phyloP scores from a whole-genome alignment of 768 basidiomycete species.

The Psilocybe tampanensis region DNA sequence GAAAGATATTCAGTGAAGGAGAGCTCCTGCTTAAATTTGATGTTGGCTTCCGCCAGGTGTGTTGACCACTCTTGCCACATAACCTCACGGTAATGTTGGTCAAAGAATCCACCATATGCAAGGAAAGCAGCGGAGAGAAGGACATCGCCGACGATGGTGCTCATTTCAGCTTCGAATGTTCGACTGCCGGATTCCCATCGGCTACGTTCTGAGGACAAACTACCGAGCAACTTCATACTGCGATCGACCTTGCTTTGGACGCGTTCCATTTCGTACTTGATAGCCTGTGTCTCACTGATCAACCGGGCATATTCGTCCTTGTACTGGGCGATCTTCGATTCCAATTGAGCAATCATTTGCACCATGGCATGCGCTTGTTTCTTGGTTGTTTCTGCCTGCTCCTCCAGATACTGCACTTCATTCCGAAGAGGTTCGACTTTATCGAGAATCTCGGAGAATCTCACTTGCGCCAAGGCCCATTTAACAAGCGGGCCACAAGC shows the following conservation, averaged over 20 bases:
- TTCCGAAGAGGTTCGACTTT: slow-evolving; percentile 95
- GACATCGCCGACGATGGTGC: slow-evolving; percentile 97
- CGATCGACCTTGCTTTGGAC: slow-evolving; percentile 97
- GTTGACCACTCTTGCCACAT: slow-evolving; percentile 97
- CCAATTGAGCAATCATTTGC: slow-evolving; percentile 89
- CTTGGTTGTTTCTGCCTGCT: slow-evolving; percentile 93
- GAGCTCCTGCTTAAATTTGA: slow-evolving; percentile 91
- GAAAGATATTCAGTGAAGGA: slow-evolving; percentile 95
- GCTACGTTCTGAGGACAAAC: slow-evolving; percentile 90
- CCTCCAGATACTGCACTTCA: slow-evolving; percentile 92
- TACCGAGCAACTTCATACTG: slow-evolving; percentile 92
- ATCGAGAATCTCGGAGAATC: slow-evolving; percentile 96
- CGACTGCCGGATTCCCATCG: slow-evolving; percentile 96
- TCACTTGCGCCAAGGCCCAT: slow-evolving; percentile 97
- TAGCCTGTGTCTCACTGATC: slow-evolving; percentile 95
- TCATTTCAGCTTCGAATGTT: slow-evolving; percentile 97
- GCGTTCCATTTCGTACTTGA: slow-evolving; percentile 97
- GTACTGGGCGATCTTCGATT: slow-evolving; percentile 89
- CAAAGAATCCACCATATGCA: slow-evolving; percentile 97
- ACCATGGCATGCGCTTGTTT: slow-evolving; percentile 90
- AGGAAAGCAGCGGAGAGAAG: slow-evolving; percentile 94
- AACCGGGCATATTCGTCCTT: slow-evolving; percentile 97
- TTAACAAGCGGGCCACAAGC: slow-evolving; percentile 98
- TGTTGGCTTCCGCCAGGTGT: slow-evolving; percentile 85
- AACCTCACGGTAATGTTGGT: slow-evolving; percentile 95